Base-by-base conservation (phyloP, 257 asterid genomes). In the Haberlea rhodopensis region DNA sequence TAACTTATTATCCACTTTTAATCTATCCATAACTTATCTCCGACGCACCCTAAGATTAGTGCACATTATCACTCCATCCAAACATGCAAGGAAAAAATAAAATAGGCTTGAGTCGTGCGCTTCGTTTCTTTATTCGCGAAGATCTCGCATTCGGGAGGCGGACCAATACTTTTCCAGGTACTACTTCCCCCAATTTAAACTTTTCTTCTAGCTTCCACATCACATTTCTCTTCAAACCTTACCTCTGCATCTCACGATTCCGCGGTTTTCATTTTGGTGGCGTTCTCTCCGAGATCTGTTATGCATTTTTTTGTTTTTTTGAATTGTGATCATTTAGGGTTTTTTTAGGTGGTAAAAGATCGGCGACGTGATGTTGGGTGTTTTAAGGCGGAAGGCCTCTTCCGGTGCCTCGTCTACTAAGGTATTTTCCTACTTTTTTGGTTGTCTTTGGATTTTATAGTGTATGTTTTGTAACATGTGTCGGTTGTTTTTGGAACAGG, bases 321-420 rank as follows among this genome's bases (percentile, higher is more conserved):
- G 18, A 43, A 13, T 15, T 11, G 46, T 43, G 49, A 15, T 43
- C 15, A 15, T 3, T 3, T 15, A 43, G 19, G 46, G 49, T 22
- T 53, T 60, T 53, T 32, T 75, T 80, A 83, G 69, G 85, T 28
- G 28, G 24, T 72, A 59, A 59, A 62, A 62, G 72, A 73, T 78
- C 82, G 34, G 49, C 69, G 67, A 70, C 67, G 84, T 70, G 81
- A 92, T 92, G 98, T 72, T 92, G 78, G 90, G 96, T 53, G 88
- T 78, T 81, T 52, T 89, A 72, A 82, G 98, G 87, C 96, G 97
- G 62, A 89, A 80, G 72, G 87, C 86, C 56, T 75, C 90, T 65
- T 81, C 86, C 53, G 77, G 87, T 81, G 87, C 87, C 45, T 70
- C 94, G 53, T 73, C 80, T 73, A 85, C 87, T 67, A 55, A 74